Evolutionary conservation across 352 stramenopile genomes (phyloP).

Genomic region (Phytophthora citricola): DNA sequence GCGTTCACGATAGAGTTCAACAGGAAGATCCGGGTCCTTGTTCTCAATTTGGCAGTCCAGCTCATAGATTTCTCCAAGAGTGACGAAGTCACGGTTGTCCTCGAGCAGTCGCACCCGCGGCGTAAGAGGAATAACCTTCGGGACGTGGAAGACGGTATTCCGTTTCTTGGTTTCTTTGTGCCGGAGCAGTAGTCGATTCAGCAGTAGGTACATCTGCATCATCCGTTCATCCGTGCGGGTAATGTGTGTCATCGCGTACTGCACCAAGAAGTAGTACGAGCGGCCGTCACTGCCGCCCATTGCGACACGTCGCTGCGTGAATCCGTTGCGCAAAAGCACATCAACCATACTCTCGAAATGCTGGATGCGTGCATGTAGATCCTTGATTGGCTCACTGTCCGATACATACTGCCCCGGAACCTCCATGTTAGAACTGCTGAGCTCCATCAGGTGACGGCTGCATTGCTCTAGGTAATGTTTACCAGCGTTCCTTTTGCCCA

Average conservation of each 20-base stretch:
- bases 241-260: slow-evolving; percentile 94
- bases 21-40: slow-evolving; percentile 78
- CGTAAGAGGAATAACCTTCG: slow-evolving; percentile 93
- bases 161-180: slow-evolving; percentile 91
- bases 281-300: slow-evolving; percentile 91
- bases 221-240: slow-evolving; percentile 95
- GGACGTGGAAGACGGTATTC: slow-evolving; percentile 90
- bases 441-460: slow-evolving; percentile 90
- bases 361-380: slow-evolving; percentile 91
- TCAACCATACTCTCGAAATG: slow-evolving; percentile 91
- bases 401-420: slow-evolving; percentile 93
- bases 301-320: slow-evolving; percentile 91
- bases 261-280: slow-evolving; percentile 92
- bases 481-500: slow-evolving; percentile 71
- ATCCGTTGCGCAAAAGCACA: slow-evolving; percentile 87
- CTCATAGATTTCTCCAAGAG: slow-evolving; percentile 89
- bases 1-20: slow-evolving; percentile 81
- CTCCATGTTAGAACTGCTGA: slow-evolving; percentile 89
- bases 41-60: slow-evolving; percentile 70
- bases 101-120: slow-evolving; percentile 89
- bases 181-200: slow-evolving; percentile 86
- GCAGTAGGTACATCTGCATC: slow-evolving; percentile 93
- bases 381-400: slow-evolving; percentile 92
- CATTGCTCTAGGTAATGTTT: slow-evolving; percentile 88
- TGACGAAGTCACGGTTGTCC: slow-evolving; percentile 87